Base-by-base conservation (phyloP, 768 basidiomycete species). In the Lactarius hatsudake region DNA sequence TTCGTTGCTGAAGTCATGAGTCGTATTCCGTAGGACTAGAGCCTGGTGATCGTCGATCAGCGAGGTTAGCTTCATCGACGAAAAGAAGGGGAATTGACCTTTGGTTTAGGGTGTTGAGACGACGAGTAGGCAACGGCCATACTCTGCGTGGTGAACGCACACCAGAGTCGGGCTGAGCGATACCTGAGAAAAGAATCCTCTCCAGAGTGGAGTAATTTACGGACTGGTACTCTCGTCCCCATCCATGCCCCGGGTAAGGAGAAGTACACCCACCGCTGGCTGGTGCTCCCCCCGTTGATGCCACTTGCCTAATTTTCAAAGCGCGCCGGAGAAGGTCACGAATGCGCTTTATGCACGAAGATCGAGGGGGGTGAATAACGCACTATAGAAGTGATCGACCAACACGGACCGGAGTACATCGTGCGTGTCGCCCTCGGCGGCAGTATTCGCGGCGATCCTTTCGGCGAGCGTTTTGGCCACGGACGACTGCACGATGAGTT, bases 121-220 rank as follows among this genome's bases (percentile, higher is more conserved):
- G 88, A 86, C 20, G 84, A 84, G 71, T 88, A 91, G 36, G 83
- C 90, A 62, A 93, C 79, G 0, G 91, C 89, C 90, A 94, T 92
- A 74, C 88, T 90, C 23, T 85, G 80, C 30, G 92, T 88, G 8
- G 92, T 93, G 76, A 93, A 94, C 48, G 86, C 90, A 73, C 91
- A 93, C 89, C 90, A 93, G 43, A 93, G 76, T 40, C 89, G 85
- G 36, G 83, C 91, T 90, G 55, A 32, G 56, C 45, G 1, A 18
- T 26, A 26, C 20, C 32, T 61, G 32, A 59, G 48, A 30, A 45
- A 23, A 30, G 20, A 36, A 30, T 13, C 23, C n/a, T 7, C 60
- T 5, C 60, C 53, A 32, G 13, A 45, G 56, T 2, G 28, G 51
- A 56, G 40, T 17, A 7, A 48, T 28, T 28, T 34, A 70, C 71